These are phyloP conservation scores for Albizia julibrissin DNA, from an alignment of 306 rosid genomes.

Conservation along the genomic window DNA sequence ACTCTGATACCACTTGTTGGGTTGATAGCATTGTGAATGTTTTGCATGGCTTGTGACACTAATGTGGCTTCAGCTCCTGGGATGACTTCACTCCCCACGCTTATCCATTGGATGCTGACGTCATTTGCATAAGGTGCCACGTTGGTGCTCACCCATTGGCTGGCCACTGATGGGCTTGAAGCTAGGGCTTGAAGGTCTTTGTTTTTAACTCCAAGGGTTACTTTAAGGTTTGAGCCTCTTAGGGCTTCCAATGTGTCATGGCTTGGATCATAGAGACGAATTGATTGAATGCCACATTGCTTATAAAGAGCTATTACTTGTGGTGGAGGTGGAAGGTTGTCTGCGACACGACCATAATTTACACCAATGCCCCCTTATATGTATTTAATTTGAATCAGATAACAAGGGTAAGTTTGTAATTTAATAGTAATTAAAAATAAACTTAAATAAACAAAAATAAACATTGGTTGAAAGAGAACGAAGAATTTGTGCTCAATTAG, in stretches of 20 bases:
- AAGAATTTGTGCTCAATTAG: no score
- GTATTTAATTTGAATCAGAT: not conserved
- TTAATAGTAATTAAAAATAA: not conserved
- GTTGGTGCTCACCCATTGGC: slow-evolving; percentile 29
- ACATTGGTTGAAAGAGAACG: no score
- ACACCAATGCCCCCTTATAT: slow-evolving; percentile 8
- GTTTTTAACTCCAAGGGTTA: slow-evolving; percentile 27
- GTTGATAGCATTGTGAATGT: not conserved
- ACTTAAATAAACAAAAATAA: not conserved
- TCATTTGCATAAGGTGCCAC: slow-evolving; percentile 22
- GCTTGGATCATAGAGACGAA: slow-evolving; percentile 35
- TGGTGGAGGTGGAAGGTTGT: slow-evolving; percentile 35
- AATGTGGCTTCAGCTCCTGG: not conserved
- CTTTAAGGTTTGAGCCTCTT: slow-evolving; percentile 22
- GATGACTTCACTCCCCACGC: slow-evolving; percentile 26
- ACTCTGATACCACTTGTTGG: not conserved
- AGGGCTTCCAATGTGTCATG: slow-evolving; percentile 27
- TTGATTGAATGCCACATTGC: slow-evolving; percentile 17
- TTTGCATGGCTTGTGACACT: not conserved
- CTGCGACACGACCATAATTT: slow-evolving; percentile 26
- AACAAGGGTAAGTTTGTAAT: not conserved
- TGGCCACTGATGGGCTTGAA: slow-evolving; percentile 18
- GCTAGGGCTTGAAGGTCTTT: slow-evolving; percentile 3
- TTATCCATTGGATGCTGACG: slow-evolving; percentile 17
- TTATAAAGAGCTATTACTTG: slow-evolving; percentile 15